phyloP scores from a whole-genome alignment of 1,284 basidiomycete genomes.

The Heterobasidion parviporum region DNA sequence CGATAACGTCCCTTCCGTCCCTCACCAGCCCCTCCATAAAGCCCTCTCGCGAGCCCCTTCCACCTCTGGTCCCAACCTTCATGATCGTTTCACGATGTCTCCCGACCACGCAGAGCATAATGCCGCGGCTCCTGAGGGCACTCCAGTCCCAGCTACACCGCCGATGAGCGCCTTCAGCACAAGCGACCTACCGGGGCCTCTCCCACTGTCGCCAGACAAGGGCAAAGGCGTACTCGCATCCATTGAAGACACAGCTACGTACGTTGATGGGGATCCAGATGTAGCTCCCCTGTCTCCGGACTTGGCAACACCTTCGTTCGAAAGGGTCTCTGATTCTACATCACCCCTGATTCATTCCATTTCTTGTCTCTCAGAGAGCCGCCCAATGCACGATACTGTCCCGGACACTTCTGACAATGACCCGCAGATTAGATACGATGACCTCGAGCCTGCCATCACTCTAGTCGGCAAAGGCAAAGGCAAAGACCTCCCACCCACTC shows the following conservation, averaged over 20 bases:
- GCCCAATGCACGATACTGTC: neutral
- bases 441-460: neutral
- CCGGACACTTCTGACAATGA: neutral
- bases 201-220: constrained; percentile 22
- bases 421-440: constrained; percentile 1
- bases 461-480: constrained; percentile 37
- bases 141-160: neutral
- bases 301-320: constrained; percentile 7
- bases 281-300: constrained; percentile 27
- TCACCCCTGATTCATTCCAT: neutral
- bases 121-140: neutral
- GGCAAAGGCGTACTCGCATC: constrained; percentile 40
- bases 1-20: constrained; percentile 48
- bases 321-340: constrained; percentile 6
- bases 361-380: neutral
- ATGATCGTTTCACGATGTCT: neutral
- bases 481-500: constrained; percentile 47
- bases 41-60: neutral
- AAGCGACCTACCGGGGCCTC: neutral
- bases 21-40: constrained; percentile 44
- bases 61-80: neutral
- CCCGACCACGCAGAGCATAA: neutral
- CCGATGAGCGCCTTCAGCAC: neutral
- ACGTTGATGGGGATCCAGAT: constrained; percentile 31
- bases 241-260: constrained; percentile 8